Evolutionary conservation across 2,329 filamentous ascomycete species (phyloP).

Genomic region (Rhynchosporium graminicola): DNA sequence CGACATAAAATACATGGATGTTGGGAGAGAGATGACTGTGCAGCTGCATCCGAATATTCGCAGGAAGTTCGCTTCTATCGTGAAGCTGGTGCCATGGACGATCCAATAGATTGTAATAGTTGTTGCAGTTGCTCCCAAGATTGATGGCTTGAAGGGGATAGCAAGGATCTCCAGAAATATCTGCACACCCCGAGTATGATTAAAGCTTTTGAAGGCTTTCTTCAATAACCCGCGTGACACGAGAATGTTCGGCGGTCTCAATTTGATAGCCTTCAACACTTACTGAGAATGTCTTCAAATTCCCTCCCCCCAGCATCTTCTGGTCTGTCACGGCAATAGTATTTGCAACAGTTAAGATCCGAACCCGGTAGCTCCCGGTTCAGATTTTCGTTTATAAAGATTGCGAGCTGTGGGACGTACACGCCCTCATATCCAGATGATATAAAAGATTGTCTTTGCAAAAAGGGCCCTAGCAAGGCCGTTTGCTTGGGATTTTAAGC

Average conservation of each 20-base stretch:
- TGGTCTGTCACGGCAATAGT: too few species aligned
- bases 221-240: neutral
- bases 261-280: slow-evolving; percentile 16
- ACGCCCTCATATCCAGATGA: too few species aligned
- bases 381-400: too few species aligned
- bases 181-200: neutral
- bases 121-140: neutral
- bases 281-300: too few species aligned
- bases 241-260: slow-evolving; percentile 18
- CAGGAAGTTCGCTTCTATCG: neutral
- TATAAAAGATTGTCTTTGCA: too few species aligned
- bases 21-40: slow-evolving; percentile 12
- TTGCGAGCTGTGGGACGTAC: too few species aligned
- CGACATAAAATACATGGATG: neutral
- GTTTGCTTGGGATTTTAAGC: too few species aligned
- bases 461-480: too few species aligned
- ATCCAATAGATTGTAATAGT: neutral
- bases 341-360: too few species aligned
- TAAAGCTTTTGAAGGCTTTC: neutral
- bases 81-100: neutral
- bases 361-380: too few species aligned
- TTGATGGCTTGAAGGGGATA: neutral
- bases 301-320: too few species aligned
- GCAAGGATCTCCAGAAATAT: neutral
- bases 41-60: neutral